These are phyloP conservation scores for Monilinia aucupariae DNA, from an alignment of 2,329 filamentous ascomycete species.

Conservation along the genomic window DNA sequence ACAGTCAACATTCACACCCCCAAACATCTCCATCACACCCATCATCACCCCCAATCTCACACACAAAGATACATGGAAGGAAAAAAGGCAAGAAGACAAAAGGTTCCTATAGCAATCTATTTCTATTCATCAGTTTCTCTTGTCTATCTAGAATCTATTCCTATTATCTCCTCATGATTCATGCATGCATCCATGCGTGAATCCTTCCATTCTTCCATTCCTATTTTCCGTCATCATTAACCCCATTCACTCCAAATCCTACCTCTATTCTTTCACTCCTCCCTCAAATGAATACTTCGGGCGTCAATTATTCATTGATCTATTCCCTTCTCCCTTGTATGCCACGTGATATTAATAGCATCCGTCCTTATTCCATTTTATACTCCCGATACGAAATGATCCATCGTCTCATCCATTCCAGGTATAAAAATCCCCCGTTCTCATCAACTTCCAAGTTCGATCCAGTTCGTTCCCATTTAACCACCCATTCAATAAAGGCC, in stretches of 20 bases:
- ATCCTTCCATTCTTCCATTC: background rate
- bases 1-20: background rate
- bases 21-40: background rate
- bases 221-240: no score
- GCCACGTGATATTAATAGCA: background rate
- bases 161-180: background rate
- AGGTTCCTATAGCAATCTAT: background rate
- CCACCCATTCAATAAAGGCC: constrained; percentile 34
- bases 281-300: background rate
- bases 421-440: no score
- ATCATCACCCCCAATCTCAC: background rate
- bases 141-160: background rate
- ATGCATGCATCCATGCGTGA: background rate
- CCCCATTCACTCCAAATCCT: background rate
- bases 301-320: background rate
- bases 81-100: background rate
- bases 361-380: background rate
- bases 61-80: background rate
- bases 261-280: background rate
- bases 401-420: background rate
- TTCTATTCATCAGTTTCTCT: background rate
- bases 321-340: background rate
- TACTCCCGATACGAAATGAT: background rate
- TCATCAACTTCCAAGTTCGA: background rate
- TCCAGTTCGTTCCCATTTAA: background rate